Evolutionary conservation across 2,329 filamentous ascomycete species (phyloP).

Genomic region (Fusarium sp.): DNA sequence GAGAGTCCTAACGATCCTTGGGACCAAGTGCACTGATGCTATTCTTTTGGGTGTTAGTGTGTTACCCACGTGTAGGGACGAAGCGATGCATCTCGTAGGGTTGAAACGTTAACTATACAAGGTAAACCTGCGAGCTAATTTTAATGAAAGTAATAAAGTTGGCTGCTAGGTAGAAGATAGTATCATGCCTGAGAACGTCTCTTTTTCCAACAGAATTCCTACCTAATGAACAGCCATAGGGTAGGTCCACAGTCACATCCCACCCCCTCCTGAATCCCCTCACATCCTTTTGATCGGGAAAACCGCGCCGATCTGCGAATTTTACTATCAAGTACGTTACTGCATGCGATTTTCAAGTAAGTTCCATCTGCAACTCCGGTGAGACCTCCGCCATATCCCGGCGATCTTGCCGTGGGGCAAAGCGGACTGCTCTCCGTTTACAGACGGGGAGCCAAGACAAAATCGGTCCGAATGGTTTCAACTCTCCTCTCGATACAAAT

Average conservation of each 20-base stretch:
- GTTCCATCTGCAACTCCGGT: neutral
- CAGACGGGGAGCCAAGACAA: neutral
- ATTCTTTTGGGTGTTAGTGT: neutral
- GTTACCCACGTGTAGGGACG: no score
- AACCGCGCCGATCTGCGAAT: neutral
- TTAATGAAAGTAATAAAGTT: neutral
- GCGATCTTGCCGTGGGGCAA: neutral
- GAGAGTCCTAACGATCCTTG: no score
- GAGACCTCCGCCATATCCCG: neutral
- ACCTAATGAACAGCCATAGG: neutral
- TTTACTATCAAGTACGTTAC: neutral
- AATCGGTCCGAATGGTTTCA: neutral
- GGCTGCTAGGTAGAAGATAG: neutral
- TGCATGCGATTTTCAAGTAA: neutral
- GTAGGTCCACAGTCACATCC: neutral
- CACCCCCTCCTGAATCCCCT: neutral
- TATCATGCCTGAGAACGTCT: neutral
- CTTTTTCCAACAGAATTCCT: neutral
- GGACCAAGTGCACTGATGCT: neutral
- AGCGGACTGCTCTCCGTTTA: neutral
- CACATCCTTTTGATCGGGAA: neutral
- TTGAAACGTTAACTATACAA: neutral
- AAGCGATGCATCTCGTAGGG: neutral
- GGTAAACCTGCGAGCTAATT: neutral
- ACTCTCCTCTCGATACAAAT: neutral